phyloP scores from a whole-genome alignment of 257 asterid species.

The Nicotiana paniculata region DNA sequence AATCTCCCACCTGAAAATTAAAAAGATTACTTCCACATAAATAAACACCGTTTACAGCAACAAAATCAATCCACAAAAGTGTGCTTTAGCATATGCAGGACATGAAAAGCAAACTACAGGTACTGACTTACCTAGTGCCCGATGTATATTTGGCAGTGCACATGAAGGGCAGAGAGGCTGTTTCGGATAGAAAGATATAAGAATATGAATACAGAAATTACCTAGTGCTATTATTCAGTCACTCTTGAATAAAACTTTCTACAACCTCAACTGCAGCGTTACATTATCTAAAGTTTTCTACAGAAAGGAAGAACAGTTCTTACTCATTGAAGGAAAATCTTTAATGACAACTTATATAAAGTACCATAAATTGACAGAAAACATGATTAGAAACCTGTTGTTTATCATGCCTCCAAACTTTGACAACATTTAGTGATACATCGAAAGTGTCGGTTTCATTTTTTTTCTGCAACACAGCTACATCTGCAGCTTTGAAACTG shows the following conservation, averaged over 20 bases:
- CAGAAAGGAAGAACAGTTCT: not conserved
- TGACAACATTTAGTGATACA: not conserved
- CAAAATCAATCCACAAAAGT: too few relatives aligned
- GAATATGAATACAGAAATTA: not conserved
- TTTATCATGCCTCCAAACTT: not conserved
- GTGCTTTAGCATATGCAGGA: too few relatives aligned
- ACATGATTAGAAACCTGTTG: constrained; percentile 2
- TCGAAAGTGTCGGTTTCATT: not conserved
- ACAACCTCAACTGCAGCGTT: not conserved
- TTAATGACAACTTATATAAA: not conserved
- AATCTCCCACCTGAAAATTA: too few relatives aligned
- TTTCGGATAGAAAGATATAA: not conserved
- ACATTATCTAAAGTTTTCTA: not conserved
- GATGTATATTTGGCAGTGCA: too few relatives aligned
- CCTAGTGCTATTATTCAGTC: not conserved
- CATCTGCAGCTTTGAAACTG: not conserved
- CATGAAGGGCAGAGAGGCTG: too few relatives aligned
- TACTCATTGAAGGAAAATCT: not conserved
- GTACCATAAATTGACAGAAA: not conserved
- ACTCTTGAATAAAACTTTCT: not conserved
- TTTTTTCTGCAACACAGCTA: not conserved
- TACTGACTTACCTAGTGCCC: too few relatives aligned
- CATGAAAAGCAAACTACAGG: too few relatives aligned
- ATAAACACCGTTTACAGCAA: too few relatives aligned
- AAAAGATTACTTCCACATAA: too few relatives aligned